Conservation (phyloP, 1,284 basidiomycete species). For the Jaminaea rosea region DNA sequence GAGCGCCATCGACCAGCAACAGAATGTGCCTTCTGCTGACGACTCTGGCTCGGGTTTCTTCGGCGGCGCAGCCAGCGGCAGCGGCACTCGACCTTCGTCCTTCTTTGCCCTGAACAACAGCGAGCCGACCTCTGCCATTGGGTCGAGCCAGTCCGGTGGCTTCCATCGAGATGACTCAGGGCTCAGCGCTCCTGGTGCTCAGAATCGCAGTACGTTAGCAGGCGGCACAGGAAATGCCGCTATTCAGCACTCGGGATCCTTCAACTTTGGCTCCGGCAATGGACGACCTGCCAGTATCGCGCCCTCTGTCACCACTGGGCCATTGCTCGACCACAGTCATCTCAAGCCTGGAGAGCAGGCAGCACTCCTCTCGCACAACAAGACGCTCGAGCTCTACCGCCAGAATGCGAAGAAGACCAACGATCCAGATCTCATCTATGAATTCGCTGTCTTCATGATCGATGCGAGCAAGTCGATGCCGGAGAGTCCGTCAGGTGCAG, state of each 20-base stretch:
- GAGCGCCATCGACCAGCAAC: conserved; percentile 18
- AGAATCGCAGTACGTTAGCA: conserved; percentile 7
- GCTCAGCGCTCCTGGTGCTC: not conserved
- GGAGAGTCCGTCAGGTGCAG: conserved; percentile 3
- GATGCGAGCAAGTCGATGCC: conserved; percentile 58
- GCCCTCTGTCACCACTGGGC: conserved; percentile 22
- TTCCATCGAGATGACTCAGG: conserved; percentile 14
- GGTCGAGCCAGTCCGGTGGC: conserved; percentile 6
- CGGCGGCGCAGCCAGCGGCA: not conserved
- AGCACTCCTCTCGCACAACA: conserved; percentile 81
- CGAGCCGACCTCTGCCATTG: conserved; percentile 1
- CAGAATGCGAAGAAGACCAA: conserved; percentile 97
- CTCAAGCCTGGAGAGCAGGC: conserved; percentile 85
- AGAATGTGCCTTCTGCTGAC: conserved; percentile 13
- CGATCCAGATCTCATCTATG: conserved; percentile 93
- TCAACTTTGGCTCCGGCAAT: conserved; percentile 17
- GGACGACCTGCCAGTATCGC: conserved; percentile 37
- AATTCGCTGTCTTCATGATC: conserved; percentile 97
- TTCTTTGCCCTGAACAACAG: conserved; percentile 20
- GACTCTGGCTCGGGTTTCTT: conserved; percentile 7
- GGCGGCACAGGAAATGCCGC: conserved; percentile 29
- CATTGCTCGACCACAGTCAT: conserved; percentile 80
- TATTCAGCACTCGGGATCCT: conserved; percentile 14
- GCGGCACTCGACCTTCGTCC: conserved; percentile 18
- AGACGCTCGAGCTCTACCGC: conserved; percentile 91